Conservation (phyloP, 306 rosid genomes). For the Pyrus communis region DNA sequence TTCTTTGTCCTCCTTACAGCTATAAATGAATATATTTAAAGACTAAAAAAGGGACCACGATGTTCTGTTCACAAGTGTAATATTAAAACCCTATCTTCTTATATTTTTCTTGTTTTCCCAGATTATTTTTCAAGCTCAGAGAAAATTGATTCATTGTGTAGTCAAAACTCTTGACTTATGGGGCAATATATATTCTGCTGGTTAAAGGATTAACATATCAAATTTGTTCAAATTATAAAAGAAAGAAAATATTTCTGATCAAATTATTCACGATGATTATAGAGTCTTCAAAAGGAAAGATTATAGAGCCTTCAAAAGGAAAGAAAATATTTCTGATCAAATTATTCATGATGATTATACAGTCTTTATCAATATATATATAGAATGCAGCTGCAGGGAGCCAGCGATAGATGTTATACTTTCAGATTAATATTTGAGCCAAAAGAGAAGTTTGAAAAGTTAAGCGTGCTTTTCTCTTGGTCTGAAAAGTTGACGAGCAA, state of each 20-base stretch:
- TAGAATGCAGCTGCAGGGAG: background rate
- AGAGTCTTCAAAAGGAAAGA: too few relatives aligned
- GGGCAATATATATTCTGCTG: background rate
- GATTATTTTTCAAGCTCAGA: background rate
- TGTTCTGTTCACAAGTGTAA: constrained; percentile 7
- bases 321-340: background rate
- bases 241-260: background rate
- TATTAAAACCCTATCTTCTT: background rate
- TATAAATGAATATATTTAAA: constrained; percentile 7
- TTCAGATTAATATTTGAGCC: background rate
- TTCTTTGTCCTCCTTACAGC: constrained; percentile 56
- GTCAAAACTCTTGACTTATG: background rate
- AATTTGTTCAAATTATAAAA: background rate
- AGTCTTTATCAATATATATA: background rate
- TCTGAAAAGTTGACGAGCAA: background rate
- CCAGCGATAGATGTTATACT: background rate
- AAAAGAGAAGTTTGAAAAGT: background rate
- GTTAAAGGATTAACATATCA: background rate
- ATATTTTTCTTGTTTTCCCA: background rate
- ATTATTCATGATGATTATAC: background rate
- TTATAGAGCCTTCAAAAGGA: too few relatives aligned
- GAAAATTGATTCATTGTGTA: background rate
- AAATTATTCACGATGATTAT: background rate
- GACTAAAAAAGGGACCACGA: constrained; percentile 30
- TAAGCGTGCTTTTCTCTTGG: background rate